Evolutionary conservation across 345 rosid species (phyloP).

Genomic region (Melastoma malabathricum): DNA sequence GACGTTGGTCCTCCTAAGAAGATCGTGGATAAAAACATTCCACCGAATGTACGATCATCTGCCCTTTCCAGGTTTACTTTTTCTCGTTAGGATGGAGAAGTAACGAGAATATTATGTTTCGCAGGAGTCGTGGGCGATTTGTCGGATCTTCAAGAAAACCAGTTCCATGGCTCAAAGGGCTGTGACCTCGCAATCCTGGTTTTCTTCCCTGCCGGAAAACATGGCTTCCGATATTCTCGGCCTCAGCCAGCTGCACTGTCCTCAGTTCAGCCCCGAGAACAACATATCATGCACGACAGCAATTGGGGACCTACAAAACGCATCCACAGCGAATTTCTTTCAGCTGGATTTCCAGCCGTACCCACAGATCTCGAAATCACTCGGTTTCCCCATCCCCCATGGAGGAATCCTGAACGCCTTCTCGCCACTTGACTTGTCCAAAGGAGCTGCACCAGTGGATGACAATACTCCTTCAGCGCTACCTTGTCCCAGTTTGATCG

Average conservation of each 20-base stretch:
- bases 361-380: conserved; percentile 11
- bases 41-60: conserved; percentile 34
- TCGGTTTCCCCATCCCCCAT: conserved; percentile 12
- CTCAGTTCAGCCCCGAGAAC: conserved; percentile 30
- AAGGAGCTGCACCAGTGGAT: conserved; percentile 13
- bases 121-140: conserved; percentile 95
- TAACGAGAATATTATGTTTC: not conserved
- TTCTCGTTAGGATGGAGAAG: not conserved
- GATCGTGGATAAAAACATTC: conserved; percentile 43
- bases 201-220: conserved; percentile 20
- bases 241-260: conserved; percentile 11
- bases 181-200: conserved; percentile 39
- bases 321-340: conserved; percentile 17
- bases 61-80: no score
- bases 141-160: conserved; percentile 86
- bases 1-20: conserved; percentile 42
- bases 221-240: conserved; percentile 15
- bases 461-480: conserved; percentile 17
- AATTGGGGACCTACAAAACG: conserved; percentile 20
- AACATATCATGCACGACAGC: conserved; percentile 35
- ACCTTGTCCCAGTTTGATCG: conserved; percentile 11
- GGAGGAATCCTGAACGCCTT: conserved; percentile 21
- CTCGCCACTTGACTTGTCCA: conserved; percentile 17
- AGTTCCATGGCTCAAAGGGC: conserved; percentile 64
- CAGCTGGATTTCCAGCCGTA: conserved; percentile 16